phyloP scores from a whole-genome alignment of 805 yeast species.

The Candida xyloterini region DNA sequence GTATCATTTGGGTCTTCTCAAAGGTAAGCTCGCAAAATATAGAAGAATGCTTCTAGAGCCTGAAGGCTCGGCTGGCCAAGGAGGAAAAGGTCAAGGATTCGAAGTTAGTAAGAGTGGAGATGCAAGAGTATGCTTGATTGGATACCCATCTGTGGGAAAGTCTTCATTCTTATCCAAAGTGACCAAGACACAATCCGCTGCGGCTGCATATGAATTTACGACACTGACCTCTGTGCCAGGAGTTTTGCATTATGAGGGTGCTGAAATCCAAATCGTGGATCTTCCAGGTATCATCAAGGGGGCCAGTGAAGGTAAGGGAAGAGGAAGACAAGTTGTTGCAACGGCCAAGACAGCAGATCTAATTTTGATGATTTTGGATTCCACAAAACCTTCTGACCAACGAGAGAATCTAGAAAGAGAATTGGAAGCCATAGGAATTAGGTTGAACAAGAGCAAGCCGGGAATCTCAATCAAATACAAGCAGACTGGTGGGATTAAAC shows the following conservation, averaged over 20 bases:
- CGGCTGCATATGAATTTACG: conserved; percentile 93
- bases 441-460: conserved; percentile 80
- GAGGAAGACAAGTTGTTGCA: conserved; percentile 95
- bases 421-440: conserved; percentile 89
- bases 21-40: conserved; percentile 91
- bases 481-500: conserved; percentile 88
- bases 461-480: conserved; percentile 74
- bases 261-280: conserved; percentile 96
- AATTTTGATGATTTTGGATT: conserved; percentile 90
- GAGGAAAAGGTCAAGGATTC: conserved; percentile 75
- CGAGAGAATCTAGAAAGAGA: conserved; percentile 83
- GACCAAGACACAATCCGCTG: conserved; percentile 90
- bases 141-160: conserved; percentile 97
- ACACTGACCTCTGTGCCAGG: conserved; percentile 97
- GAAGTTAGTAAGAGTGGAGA: conserved; percentile 96
- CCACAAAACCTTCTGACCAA: conserved; percentile 91
- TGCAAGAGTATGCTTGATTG: conserved; percentile 92
- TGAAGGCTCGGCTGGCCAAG: conserved; percentile 60
- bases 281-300: conserved; percentile 96
- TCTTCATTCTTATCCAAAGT: conserved; percentile 86
- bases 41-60: conserved; percentile 92
- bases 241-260: conserved; percentile 90
- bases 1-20: conserved; percentile 89
- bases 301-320: conserved; percentile 94
- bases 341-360: conserved; percentile 94